phyloP scores from a whole-genome alignment of 1,284 basidiomycete genomes.

The Mycena sp. region DNA sequence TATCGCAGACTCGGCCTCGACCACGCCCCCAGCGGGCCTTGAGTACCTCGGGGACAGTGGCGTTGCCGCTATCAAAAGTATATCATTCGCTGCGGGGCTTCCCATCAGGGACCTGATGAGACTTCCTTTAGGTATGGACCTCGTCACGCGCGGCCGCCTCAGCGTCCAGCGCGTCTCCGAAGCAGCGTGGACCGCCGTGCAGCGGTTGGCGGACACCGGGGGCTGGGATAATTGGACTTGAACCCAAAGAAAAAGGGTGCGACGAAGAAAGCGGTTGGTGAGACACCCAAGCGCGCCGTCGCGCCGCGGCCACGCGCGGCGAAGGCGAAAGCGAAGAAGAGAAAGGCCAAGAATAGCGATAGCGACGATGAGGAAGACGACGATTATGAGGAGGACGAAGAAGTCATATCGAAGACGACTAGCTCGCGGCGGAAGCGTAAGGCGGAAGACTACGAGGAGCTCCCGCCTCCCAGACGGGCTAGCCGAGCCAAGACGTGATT shows the following conservation, averaged over 20 bases:
- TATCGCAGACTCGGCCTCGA: slow-evolving; percentile 56
- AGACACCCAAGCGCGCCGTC: slow-evolving; percentile 22
- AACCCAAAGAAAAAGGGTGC: slow-evolving; percentile 40
- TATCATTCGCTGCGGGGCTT: slow-evolving; percentile 5
- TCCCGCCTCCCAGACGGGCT: slow-evolving; percentile 22
- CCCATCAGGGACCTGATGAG: neutral
- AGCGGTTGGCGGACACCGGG: slow-evolving; percentile 75
- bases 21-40: slow-evolving; percentile 59
- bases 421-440: slow-evolving; percentile 26
- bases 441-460: slow-evolving; percentile 27
- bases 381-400: slow-evolving; percentile 11
- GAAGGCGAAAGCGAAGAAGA: slow-evolving; percentile 32
- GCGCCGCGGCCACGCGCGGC: slow-evolving; percentile 12
- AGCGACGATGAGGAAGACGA: slow-evolving; percentile 32
- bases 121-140: slow-evolving; percentile 70
- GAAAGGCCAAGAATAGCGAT: slow-evolving; percentile 29
- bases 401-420: slow-evolving; percentile 28
- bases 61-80: slow-evolving; percentile 70
- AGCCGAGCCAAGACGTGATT: slow-evolving; percentile 10
- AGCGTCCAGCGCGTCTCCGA: slow-evolving; percentile 87
- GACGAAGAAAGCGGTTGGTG: slow-evolving; percentile 26
- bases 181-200: slow-evolving; percentile 76
- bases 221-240: slow-evolving; percentile 66
- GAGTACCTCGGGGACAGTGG: slow-evolving; percentile 71
- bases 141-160: slow-evolving; percentile 86